Base-by-base conservation (phyloP, 1,284 basidiomycete genomes). In the Trametes polyzona region DNA sequence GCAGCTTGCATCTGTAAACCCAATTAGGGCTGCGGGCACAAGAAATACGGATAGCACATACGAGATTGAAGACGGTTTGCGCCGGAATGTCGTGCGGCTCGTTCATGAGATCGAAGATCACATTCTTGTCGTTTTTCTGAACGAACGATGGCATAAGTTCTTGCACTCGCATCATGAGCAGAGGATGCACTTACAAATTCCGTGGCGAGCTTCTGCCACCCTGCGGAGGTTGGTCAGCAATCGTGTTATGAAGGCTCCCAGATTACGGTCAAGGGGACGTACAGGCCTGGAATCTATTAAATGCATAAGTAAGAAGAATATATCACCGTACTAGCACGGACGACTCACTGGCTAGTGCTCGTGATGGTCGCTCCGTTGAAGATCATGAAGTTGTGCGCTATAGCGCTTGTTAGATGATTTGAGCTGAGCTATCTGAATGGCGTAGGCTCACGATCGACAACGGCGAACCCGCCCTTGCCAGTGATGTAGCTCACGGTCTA, bases 61-160 rank as follows among this genome's bases (percentile, higher is more conserved):
- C 80, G 50, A 83, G 71, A 47, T 73, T 63, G 62, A 78, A 79
- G 23, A 80, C 81, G 29, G 72, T 74, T 23, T 69, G 57, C 8
- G 82, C 81, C 55, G 78, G 71, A 57, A 84, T 83, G 57, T 73
- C 78, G 62, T 85, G 67, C 32, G 85, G 85, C 72, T 87, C 84
- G 72, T 87, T 87, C 79, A 82, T 82, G 60, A 86, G 67, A 64
- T 86, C 85, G 68, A 86, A 86, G 66, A 84, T 79, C 59, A 85
- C 83, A 49, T 77, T 71, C 58, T 55, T 62, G 74, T 85, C 79
- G 33, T 75, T 71, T 76, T 78, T 80, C 81, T 83, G 61, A n/a
- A 8, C 12, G 14, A 1, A 7, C 2, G 5, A 29, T 33, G 10
- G 3, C 2, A 4, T 49, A 3, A 49, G 47, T 37, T 3, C 12